These are phyloP conservation scores for Daldinia decipiens DNA, from an alignment of 495 filamentous ascomycete species.

Conservation along the genomic window DNA sequence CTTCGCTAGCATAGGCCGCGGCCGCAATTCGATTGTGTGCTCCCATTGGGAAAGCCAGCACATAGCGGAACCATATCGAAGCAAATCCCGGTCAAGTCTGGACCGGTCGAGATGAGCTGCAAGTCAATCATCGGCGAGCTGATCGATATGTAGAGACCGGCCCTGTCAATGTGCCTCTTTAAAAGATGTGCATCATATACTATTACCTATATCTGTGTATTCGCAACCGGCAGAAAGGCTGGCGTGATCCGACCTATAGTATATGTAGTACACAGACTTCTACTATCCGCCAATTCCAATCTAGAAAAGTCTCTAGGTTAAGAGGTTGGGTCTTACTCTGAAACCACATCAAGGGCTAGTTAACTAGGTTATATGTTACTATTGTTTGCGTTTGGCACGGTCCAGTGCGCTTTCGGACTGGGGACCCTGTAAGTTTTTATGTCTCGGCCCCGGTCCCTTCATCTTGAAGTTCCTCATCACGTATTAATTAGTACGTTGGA, in stretches of 20 bases:
- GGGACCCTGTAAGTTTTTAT: not conserved
- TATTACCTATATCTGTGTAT: conserved; percentile 2
- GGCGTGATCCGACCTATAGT: not conserved
- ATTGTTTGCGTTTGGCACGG: not conserved
- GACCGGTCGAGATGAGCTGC: conserved; percentile 38
- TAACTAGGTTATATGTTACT: not conserved
- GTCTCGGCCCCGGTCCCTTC: not conserved
- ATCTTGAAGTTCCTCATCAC: not conserved
- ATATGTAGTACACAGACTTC: not conserved
- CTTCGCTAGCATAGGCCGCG: conserved; percentile 21
- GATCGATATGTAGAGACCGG: conserved; percentile 29
- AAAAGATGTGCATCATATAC: conserved; percentile 5
- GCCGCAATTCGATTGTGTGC: conserved; percentile 13
- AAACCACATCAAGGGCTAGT: not conserved
- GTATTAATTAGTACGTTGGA: not conserved
- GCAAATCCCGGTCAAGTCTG: conserved; percentile 40
- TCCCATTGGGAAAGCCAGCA: conserved; percentile 27
- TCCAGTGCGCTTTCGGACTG: not conserved
- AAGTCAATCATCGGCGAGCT: conserved; percentile 27
- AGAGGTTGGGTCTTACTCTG: not conserved
- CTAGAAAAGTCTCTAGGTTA: not conserved
- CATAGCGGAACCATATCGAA: conserved; percentile 1
- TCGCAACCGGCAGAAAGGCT: not conserved
- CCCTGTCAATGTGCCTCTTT: conserved; percentile 19
- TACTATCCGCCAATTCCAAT: not conserved